Evolutionary conservation across 352 stramenopile species (phyloP).

Genomic region (Phytophthora melonis): DNA sequence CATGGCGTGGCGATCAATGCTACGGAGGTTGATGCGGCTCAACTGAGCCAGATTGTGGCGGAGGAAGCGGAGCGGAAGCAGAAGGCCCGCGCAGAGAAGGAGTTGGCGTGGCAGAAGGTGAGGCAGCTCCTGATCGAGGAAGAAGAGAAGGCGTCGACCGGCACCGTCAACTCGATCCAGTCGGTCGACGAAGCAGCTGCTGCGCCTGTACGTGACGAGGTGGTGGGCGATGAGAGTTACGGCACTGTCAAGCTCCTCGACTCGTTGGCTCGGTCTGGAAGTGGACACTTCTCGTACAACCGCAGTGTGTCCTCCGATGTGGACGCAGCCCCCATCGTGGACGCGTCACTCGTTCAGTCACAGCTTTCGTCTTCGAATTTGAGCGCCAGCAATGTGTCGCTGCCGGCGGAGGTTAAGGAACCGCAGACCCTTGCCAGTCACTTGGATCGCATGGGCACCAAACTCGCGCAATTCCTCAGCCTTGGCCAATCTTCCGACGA

Average conservation of each 20-base stretch:
- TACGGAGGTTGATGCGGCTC: conserved; percentile 44
- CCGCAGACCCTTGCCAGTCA: conserved; percentile 18
- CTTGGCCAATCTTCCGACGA: conserved; percentile 17
- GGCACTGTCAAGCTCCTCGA: conserved; percentile 52
- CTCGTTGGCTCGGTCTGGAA: conserved; percentile 38
- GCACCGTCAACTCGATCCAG: conserved; percentile 36
- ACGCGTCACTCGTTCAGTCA: conserved; percentile 20
- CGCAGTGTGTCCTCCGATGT: conserved; percentile 36
- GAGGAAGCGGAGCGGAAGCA: conserved; percentile 57
- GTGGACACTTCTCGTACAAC: conserved; percentile 41
- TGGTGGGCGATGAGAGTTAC: conserved; percentile 34
- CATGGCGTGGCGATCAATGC: conserved; percentile 60
- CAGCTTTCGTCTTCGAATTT: conserved; percentile 12
- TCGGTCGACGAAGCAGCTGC: conserved; percentile 34
- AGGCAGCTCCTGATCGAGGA: conserved; percentile 52
- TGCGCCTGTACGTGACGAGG: too few relatives aligned
- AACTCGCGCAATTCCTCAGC: conserved; percentile 28
- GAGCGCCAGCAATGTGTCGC: conserved; percentile 5
- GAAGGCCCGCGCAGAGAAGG: conserved; percentile 50
- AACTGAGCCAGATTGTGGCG: conserved; percentile 49
- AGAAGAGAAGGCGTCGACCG: conserved; percentile 23
- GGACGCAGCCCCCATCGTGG: conserved; percentile 23
- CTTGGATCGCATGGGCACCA: conserved; percentile 36
- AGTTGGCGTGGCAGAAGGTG: conserved; percentile 53
- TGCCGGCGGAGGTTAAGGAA: conserved; percentile 12